Evolutionary conservation across 2,329 filamentous ascomycete species (phyloP), one percentile per base, ranked within the genome.

Genomic region (Penicillium palitans): DNA sequence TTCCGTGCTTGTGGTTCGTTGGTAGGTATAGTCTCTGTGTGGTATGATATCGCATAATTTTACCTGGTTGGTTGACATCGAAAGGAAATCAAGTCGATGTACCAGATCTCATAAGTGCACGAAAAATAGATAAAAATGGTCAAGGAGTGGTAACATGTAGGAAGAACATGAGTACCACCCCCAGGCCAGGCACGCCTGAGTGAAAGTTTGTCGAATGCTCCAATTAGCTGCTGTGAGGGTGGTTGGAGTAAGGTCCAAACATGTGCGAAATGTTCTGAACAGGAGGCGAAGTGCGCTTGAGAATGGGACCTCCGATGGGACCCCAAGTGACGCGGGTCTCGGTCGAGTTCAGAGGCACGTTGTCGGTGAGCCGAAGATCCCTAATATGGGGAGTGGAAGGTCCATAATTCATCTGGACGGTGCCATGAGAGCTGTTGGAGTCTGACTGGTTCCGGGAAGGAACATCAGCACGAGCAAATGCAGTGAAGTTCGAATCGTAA

Each of bases 271-370:
- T 29, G 8, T n/a, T 8, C 6, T 44, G 37, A 15, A 25, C 15
- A 3, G 27, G 45, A 13, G 37, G 45, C 1, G 37, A 27, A 4
- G 46, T 41, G 1, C 27, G 25, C 45, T 42, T 55, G 17, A 50
- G 24, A 10, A 55, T 55, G 0, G 53, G 53, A 19, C 53, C 54
- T 21, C 54, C 54, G 24, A 57, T 51, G 31, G 47, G 40, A 15
- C 54, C 54, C 54, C 54, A 57, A 13, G 39, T 39, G 24, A 42
- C 45, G 8, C 37, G 21, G 10, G 37, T 51, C 3, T 55, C 53
- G 2, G 13, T 9, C 3, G 27, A 33, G 15, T 7, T 25, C 15
- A 55, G 7, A 6, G 37, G 37, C 3, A 12, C 24, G 10, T 48
- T 54, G 13, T 54, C 45, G 1, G 21, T 10, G 2, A 31, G 17